Base-by-base conservation (phyloP, 1,139 yeast species). In the Scheffersomyces stambukii region DNA sequence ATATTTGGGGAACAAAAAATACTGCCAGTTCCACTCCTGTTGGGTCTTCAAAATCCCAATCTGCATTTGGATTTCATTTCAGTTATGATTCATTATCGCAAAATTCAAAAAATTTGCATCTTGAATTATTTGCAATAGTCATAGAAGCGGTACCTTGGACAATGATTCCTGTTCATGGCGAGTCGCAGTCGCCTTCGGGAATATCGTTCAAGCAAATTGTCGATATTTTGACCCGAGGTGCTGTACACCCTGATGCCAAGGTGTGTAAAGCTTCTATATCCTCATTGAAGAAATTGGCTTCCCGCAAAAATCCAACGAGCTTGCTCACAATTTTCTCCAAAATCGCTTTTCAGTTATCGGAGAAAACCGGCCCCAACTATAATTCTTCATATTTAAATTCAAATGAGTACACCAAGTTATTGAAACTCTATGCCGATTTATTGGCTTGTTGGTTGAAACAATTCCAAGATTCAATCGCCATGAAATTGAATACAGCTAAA, bases 401-500 rank as follows among this genome's bases (percentile, higher is more conserved):
- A 1, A 45, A 57, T 3, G 83, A 77, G 33, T 81, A 81, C 45
- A 74, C 76, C 30, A 60, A 61, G 28, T 52, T 84, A 4, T 57
- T 91, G 31, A 75, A 74, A 38, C 65, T 88, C 0, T 91, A 89
- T 41, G 82, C 84, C 3, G 94, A 84, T 26, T 56, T 91, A 12
- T 60, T 91, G 23, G 78, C 75, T 32, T 77, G 85, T 34, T 93
- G 98, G 98, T 58, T 86, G 16, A 72, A 71, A 9, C 78, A 80
- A 25, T 71, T 84, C 36, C 70, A 58, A 27, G 48, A 46, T 11
- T 31, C 43, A 8, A 43, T 44, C 16, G 49, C 47, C 12, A 36
- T 24, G 11, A 43, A 38, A 15, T 45, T 46, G 34, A 48, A 50
- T 26, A 52, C 43, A 8, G 38, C 47, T 33, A 37, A 38, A 10